Percentiles rank a stretch among this genome's conserved stretches.
Conservation (phyloP, 805 yeast genomes). For the Ogataea nakhonphanomensis region DNA sequence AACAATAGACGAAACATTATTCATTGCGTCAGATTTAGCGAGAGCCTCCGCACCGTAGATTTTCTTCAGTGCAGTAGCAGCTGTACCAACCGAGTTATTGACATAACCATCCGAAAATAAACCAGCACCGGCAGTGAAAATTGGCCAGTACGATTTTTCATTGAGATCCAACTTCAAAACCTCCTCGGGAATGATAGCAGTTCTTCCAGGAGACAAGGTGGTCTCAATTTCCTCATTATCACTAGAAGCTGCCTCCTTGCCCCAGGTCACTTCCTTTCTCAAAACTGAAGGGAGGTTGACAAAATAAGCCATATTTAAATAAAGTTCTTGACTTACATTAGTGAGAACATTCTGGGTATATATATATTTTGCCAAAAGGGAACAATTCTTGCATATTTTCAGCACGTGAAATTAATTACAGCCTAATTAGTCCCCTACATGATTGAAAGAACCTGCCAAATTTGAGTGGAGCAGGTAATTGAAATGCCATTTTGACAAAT, state of each 20-base stretch:
- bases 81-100: constrained; percentile 79
- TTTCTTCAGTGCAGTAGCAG: constrained; percentile 60
- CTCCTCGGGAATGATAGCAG: constrained; percentile 23
- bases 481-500: too few species aligned
- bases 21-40: constrained; percentile 61
- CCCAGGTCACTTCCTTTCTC: constrained; percentile 29
- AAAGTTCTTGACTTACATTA: background rate
- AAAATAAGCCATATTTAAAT: constrained; percentile 7
- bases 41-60: constrained; percentile 62
- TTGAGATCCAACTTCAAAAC: constrained; percentile 24
- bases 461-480: too few species aligned
- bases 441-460: too few species aligned
- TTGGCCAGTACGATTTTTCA: constrained; percentile 49
- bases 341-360: background rate
- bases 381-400: background rate
- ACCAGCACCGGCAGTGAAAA: constrained; percentile 86
- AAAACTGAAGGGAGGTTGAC: constrained; percentile 12
- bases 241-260: constrained; percentile 16
- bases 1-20: constrained; percentile 81
- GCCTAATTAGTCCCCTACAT: too few species aligned
- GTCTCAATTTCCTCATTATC: constrained; percentile 19
- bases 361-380: background rate
- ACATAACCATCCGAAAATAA: constrained; percentile 91
- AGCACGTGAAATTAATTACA: constrained; percentile 2
- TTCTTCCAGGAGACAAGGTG: constrained; percentile 22